Percentiles rank a stretch among this genome's conserved stretches.
Conservation (phyloP, 2,329 filamentous ascomycete genomes). For the Colletotrichum scovillei region DNA sequence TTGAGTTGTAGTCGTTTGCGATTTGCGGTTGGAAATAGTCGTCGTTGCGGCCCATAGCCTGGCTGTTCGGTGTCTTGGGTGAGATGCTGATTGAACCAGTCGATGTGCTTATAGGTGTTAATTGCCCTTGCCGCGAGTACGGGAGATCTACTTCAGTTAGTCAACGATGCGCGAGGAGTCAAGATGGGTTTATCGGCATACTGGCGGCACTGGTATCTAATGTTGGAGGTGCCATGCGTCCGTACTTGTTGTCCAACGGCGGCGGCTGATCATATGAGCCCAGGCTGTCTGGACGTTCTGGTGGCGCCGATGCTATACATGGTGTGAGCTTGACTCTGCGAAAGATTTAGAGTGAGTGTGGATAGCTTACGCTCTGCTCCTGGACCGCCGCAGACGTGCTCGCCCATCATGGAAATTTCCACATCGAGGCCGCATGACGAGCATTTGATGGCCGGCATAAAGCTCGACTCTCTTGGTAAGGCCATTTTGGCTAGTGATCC, state of each 20-base stretch:
- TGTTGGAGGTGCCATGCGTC: constrained; percentile 54
- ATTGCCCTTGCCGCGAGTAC: constrained; percentile 65
- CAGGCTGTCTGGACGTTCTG: constrained; percentile 43
- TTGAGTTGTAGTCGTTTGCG: constrained; percentile 53
- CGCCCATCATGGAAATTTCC: constrained; percentile 86
- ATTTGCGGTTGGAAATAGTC: constrained; percentile 60
- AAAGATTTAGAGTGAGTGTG: constrained; percentile 26
- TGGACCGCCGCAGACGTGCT: constrained; percentile 76
- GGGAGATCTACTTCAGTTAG: constrained; percentile 62
- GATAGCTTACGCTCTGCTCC: constrained; percentile 55
- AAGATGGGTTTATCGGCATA: constrained; percentile 46
- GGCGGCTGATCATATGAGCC: constrained; percentile 42
- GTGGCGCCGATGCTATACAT: constrained; percentile 50
- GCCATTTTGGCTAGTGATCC: constrained; percentile 54
- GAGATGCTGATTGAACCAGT: constrained; percentile 71
- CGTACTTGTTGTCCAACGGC: constrained; percentile 48
- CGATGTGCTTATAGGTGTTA: constrained; percentile 72
- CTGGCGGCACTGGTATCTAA: constrained; percentile 66
- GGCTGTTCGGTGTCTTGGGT: constrained; percentile 67
- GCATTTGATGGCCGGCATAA: constrained; percentile 89
- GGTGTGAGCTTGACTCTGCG: not conserved
- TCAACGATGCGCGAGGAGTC: not conserved
- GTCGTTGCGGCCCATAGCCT: constrained; percentile 54
- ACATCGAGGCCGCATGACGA: constrained; percentile 83
- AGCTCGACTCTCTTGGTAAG: constrained; percentile 70